Evolutionary conservation across 768 basidiomycete genomes (phyloP).

Genomic region (Psilocybe subaeruginosa): DNA sequence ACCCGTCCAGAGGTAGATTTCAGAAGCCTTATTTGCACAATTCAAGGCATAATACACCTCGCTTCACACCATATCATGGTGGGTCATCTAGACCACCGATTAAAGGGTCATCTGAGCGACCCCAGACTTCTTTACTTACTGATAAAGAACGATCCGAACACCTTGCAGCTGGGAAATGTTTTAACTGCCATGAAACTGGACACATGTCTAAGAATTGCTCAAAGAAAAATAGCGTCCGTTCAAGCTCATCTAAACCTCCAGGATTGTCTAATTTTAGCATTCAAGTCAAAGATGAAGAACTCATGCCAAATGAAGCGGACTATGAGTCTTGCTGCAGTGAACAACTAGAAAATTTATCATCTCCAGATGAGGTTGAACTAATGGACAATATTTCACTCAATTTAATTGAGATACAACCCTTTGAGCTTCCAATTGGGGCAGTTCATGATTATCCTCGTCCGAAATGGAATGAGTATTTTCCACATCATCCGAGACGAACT

Average conservation of each 20-base stretch:
- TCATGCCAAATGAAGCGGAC: constrained; percentile 1
- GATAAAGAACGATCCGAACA: constrained; percentile 15
- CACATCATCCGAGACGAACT: background rate
- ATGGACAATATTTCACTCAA: background rate
- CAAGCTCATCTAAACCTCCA: constrained; percentile 12
- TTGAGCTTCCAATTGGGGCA: background rate
- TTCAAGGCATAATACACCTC: background rate
- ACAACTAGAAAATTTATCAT: constrained; percentile 10
- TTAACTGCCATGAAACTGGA: constrained; percentile 27
- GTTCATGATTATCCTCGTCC: background rate
- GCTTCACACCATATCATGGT: background rate
- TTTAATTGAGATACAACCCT: background rate
- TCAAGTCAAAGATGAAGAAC: background rate
- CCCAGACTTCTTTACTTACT: background rate
- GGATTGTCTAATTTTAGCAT: constrained; percentile 16
- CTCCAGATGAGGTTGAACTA: background rate
- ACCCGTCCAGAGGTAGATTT: too few relatives aligned
- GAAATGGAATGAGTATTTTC: background rate
- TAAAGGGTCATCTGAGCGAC: background rate
- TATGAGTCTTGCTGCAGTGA: background rate
- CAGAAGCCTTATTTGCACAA: too few relatives aligned
- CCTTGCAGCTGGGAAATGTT: constrained; percentile 28
- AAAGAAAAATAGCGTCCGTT: constrained; percentile 15
- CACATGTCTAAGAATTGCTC: constrained; percentile 34
- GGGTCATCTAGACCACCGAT: background rate